Conservation (phyloP, 345 rosid species). For the Lagerstroemia speciosa region DNA sequence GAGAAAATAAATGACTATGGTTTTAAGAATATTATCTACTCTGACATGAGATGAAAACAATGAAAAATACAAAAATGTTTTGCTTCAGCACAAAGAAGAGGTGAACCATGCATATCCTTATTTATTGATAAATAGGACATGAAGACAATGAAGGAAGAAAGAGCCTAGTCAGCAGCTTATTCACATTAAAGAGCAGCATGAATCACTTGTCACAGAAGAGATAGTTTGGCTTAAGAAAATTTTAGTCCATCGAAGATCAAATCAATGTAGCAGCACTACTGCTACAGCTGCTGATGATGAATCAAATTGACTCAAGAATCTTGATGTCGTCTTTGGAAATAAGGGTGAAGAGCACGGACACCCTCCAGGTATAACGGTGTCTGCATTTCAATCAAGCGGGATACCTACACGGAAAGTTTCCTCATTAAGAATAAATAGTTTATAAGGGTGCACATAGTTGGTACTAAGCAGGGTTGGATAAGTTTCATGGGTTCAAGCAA, state of each 20-base stretch:
- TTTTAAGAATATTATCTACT: not conserved
- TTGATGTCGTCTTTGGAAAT: slow-evolving; percentile 30
- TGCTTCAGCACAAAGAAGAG: not conserved
- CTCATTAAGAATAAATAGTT: not conserved
- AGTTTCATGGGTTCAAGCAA: not conserved
- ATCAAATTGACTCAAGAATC: not conserved
- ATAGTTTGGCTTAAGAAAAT: not conserved
- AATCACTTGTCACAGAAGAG: not conserved
- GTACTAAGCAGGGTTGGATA: not conserved
- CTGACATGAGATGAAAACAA: not conserved
- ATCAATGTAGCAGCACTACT: not conserved
- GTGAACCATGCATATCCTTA: not conserved
- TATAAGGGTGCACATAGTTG: not conserved
- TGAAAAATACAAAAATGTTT: not conserved
- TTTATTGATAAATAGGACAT: not conserved
- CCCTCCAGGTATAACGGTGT: too few relatives aligned
- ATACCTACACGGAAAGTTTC: slow-evolving; percentile 40
- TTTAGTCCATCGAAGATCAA: not conserved
- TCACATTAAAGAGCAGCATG: not conserved
- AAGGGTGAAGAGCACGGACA: slow-evolving; percentile 49
- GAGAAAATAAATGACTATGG: not conserved
- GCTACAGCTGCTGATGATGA: not conserved
- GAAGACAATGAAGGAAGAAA: not conserved
- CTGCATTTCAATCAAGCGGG: slow-evolving; percentile 26
- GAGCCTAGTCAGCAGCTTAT: not conserved